Conservation (phyloP, 371 early-diverging fungal genomes). For the Zancudomyces culisetae region DNA sequence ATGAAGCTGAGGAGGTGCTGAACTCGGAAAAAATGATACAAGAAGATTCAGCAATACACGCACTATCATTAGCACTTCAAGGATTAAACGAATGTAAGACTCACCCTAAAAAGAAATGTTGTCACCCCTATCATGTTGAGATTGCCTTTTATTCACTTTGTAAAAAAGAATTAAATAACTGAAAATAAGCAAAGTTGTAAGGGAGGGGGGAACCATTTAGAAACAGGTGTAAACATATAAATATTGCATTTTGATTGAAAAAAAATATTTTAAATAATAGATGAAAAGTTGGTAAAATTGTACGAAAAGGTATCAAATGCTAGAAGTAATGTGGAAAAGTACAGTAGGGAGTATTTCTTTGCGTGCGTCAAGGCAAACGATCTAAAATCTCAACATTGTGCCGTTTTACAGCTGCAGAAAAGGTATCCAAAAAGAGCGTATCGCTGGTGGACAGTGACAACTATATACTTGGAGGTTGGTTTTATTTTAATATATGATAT, state of each 20-base stretch:
- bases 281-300: not conserved
- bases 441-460: conserved; percentile 73
- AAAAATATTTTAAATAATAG: not conserved
- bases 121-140: no score
- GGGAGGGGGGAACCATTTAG: not conserved
- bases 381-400: conserved; percentile 59
- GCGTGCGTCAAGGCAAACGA: conserved; percentile 50
- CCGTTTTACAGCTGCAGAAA: conserved; percentile 63
- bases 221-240: not conserved
- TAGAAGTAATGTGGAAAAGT: conserved; percentile 50
- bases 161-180: not conserved
- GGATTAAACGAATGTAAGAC: conserved; percentile 35
- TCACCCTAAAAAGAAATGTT: conserved; percentile 45
- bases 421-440: conserved; percentile 55
- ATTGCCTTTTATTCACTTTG: no score
- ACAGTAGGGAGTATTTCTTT: conserved; percentile 67
- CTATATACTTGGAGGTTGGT: conserved; percentile 7
- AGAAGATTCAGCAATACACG: conserved; percentile 54
- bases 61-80: conserved; percentile 45
- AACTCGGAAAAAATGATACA: conserved; percentile 30
- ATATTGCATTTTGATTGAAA: not conserved
- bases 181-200: not conserved
- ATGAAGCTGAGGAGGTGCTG: conserved; percentile 50
- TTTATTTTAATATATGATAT: conserved; percentile 18
- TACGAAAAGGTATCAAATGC: conserved; percentile 26